Conservation (phyloP, 805 yeast species). For the Zygosaccharomyces rouxii region DNA sequence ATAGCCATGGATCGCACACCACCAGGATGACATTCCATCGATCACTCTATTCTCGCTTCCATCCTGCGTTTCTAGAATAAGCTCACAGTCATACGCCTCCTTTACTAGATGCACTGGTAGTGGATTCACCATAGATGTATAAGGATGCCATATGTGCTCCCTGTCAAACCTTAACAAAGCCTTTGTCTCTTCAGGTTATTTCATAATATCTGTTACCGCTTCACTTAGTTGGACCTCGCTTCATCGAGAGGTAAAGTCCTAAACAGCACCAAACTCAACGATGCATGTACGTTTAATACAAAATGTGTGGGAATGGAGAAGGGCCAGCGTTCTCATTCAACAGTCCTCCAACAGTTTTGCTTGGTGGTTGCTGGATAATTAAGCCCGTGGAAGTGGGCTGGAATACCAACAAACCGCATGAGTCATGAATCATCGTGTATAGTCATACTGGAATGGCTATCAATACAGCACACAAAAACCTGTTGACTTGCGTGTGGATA, state of each 20-base stretch:
- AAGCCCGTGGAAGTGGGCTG: too few species aligned
- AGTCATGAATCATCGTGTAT: background rate
- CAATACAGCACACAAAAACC: too few species aligned
- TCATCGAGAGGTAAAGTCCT: too few species aligned
- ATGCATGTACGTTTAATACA: too few species aligned
- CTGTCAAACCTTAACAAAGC: constrained; percentile 21
- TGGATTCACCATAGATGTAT: constrained; percentile 28
- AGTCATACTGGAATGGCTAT: background rate
- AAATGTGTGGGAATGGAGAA: too few species aligned
- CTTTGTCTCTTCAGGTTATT: constrained; percentile 5
- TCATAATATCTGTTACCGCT: background rate
- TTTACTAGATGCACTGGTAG: constrained; percentile 25
- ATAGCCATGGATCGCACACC: constrained; percentile 35
- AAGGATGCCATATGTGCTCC: constrained; percentile 34
- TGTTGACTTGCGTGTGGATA: too few species aligned
- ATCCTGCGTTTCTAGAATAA: constrained; percentile 17
- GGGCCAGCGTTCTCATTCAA: too few species aligned
- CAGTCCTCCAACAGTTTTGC: background rate
- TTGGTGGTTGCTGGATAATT: background rate
- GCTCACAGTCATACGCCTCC: constrained; percentile 22
- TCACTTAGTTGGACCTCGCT: background rate
- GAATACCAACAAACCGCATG: too few species aligned
- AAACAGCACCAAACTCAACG: too few species aligned
- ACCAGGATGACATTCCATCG: constrained; percentile 36
- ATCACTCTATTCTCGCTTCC: constrained; percentile 15